Base-by-base conservation (phyloP, 208 protist species). In the Acanthamoeba healyi region DNA sequence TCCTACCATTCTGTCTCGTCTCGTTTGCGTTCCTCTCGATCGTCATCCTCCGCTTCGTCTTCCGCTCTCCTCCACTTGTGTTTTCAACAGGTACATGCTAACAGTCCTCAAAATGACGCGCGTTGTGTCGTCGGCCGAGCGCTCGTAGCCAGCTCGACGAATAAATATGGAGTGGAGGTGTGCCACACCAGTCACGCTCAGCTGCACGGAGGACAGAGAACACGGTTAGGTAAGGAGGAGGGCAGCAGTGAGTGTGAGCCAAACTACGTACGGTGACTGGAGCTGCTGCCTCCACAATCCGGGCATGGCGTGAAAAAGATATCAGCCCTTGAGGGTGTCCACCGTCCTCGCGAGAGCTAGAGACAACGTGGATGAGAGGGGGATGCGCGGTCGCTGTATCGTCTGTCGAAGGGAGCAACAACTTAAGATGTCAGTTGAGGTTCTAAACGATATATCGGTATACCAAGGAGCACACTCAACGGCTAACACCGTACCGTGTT, bases 301-400 rank as follows among this genome's bases (percentile, higher is more conserved):
- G n/a, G n/a, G n/a, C n/a, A n/a, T n/a, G n/a, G n/a, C n/a, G n/a
- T n/a, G n/a, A n/a, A n/a, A n/a, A 61, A 17, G 15, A 22, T 17
- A 61, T 77, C 38, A 77, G 67, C 67, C 67, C 38, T 77, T 77
- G 36, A 77, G 67, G 19, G 24, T 77, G 34, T 77, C 67, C 4
- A 77, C 67, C 14, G 67, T 77, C 12, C 4, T 3, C 24, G 67
- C 9, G 2, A 87, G 49, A 5, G 79, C 79, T 2, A 87, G n/a
- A 22, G 79, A 87, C 38, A 87, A 40, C 19, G 40, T 87, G 24
- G 79, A 63, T 32, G 79, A 44, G 26, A 87, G 46, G 17, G 79
- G 29, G 0, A 87, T 87, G 46, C 79, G 79, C 42, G 79, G 49
- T 44, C 79, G 79, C n/a, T 87, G 40, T 87, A 87, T 51, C 15